A percentile compares a stretch with the other conserved stretches of the same genome.
These are phyloP conservation scores for Anthoceros angustus DNA, from an alignment of 225 moss, liverwort and hornwort genomes.

Conservation along the genomic window DNA sequence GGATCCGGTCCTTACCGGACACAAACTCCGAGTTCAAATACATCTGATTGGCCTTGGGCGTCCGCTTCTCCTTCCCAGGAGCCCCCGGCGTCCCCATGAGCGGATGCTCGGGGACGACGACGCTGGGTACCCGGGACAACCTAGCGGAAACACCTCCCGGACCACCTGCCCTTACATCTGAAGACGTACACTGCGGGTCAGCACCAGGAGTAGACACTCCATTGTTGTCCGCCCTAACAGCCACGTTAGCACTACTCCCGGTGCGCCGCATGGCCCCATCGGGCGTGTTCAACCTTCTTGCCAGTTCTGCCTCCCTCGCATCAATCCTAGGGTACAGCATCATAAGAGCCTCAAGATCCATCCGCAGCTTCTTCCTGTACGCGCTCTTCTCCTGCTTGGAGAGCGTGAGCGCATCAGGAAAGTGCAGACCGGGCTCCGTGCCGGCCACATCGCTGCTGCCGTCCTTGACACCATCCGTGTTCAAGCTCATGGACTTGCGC, in stretches of 20 bases:
- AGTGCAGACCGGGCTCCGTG: neutral
- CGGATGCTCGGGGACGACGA: conserved; percentile 43
- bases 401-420: conserved; percentile 30
- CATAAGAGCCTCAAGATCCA: conserved; percentile 50
- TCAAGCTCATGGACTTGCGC: conserved; percentile 97
- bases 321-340: conserved; percentile 34
- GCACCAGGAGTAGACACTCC: conserved; percentile 7
- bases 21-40: conserved; percentile 90
- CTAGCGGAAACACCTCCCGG: conserved; percentile 7
- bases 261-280: conserved; percentile 23
- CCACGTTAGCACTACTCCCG: conserved; percentile 36
- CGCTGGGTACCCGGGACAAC: conserved; percentile 66
- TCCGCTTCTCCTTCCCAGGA: conserved; percentile 72
- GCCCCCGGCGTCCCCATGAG: conserved; percentile 60
- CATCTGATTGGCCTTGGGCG: conserved; percentile 78
- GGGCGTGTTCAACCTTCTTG: conserved; percentile 9
- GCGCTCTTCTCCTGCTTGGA: conserved; percentile 54
- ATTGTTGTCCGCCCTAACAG: conserved; percentile 42
- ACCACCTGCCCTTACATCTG: conserved; percentile 35
- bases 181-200: neutral
- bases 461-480: conserved; percentile 48
- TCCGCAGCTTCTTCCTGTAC: conserved; percentile 52
- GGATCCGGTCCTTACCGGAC: conserved; percentile 96
- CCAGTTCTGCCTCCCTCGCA: conserved; percentile 42
- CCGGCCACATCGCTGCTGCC: conserved; percentile 14